Conservation (phyloP, 257 asterid genomes). For the Jasminum sambac region DNA sequence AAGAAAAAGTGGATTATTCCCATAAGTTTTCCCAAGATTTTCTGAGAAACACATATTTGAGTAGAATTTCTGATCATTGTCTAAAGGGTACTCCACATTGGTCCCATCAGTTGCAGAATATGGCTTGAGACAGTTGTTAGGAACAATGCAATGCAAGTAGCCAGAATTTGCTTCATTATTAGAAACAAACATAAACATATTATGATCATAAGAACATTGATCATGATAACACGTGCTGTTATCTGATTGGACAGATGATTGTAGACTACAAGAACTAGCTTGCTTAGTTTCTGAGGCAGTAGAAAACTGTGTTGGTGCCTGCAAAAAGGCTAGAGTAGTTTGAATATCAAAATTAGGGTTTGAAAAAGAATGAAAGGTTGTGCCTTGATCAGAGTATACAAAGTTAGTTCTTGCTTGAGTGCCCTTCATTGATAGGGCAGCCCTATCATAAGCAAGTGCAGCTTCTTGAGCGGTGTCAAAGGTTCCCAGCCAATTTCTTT, state of each 20-base stretch:
- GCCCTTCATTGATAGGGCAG: conserved; percentile 91
- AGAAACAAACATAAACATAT: conserved; percentile 40
- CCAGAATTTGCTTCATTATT: conserved; percentile 57
- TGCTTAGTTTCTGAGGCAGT: conserved; percentile 14
- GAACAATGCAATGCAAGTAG: conserved; percentile 85
- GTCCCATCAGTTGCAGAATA: conserved; percentile 16
- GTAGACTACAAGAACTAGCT: background rate
- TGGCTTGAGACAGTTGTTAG: conserved; percentile 73
- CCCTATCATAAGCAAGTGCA: conserved; percentile 92
- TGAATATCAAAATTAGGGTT: conserved; percentile 23
- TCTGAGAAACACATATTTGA: conserved; percentile 24
- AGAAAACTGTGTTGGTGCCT: conserved; percentile 18
- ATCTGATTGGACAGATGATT: conserved; percentile 24
- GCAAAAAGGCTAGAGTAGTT: conserved; percentile 25
- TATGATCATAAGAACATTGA: conserved; percentile 36
- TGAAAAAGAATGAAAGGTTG: conserved; percentile 37
- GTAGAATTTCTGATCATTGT: conserved; percentile 2
- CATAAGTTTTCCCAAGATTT: conserved; percentile 11
- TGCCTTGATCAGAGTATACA: conserved; percentile 54
- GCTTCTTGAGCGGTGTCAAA: conserved; percentile 98
- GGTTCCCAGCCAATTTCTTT: conserved; percentile 94
- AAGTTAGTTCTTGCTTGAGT: conserved; percentile 86
- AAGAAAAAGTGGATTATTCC: conserved; percentile 3
- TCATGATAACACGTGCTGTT: conserved; percentile 29
- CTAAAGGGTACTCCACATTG: background rate